Conservation (phyloP, 768 basidiomycete species). For the Psilocybe cyanescens region DNA sequence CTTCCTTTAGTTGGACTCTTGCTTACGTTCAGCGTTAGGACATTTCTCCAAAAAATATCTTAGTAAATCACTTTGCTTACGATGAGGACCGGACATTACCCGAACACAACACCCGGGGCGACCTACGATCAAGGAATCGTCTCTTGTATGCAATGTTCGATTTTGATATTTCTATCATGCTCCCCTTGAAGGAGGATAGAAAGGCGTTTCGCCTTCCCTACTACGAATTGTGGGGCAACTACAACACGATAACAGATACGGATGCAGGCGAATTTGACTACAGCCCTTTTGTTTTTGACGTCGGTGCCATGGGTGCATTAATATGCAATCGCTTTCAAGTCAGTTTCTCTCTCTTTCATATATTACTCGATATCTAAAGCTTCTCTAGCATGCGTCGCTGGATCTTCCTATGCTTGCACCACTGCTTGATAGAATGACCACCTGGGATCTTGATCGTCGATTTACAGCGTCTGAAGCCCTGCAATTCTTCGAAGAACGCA, state of each 20-base stretch:
- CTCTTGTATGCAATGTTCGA: slow-evolving; percentile 25
- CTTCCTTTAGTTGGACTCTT: background rate
- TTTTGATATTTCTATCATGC: slow-evolving; percentile 20
- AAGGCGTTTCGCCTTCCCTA: slow-evolving; percentile 4
- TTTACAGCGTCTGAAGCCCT: slow-evolving; percentile 32
- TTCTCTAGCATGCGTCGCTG: slow-evolving; percentile 21
- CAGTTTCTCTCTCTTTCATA: background rate
- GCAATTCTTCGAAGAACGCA: slow-evolving; percentile 24
- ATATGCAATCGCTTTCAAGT: slow-evolving; percentile 13
- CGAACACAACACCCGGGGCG: background rate
- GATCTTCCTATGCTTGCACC: slow-evolving; percentile 31
- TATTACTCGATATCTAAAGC: slow-evolving; percentile 1
- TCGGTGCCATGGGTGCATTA: slow-evolving; percentile 21
- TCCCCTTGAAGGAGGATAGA: slow-evolving; percentile 12
- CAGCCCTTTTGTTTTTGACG: slow-evolving; percentile 27
- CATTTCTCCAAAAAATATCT: slow-evolving; percentile 16
- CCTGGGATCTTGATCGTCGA: slow-evolving; percentile 21
- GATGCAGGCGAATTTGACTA: slow-evolving; percentile 8
- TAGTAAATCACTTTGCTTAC: slow-evolving; percentile 21
- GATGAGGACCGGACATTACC: background rate
- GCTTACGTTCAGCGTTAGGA: slow-evolving; percentile 1
- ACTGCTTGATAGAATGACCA: slow-evolving; percentile 30
- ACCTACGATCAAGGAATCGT: slow-evolving; percentile 10
- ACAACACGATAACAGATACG: background rate
- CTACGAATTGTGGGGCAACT: slow-evolving; percentile 1